Percentiles rank a stretch among this genome's conserved stretches.
phyloP scores from a whole-genome alignment of 2,329 filamentous ascomycete genomes.

The Cryphonectria carpinicola region DNA sequence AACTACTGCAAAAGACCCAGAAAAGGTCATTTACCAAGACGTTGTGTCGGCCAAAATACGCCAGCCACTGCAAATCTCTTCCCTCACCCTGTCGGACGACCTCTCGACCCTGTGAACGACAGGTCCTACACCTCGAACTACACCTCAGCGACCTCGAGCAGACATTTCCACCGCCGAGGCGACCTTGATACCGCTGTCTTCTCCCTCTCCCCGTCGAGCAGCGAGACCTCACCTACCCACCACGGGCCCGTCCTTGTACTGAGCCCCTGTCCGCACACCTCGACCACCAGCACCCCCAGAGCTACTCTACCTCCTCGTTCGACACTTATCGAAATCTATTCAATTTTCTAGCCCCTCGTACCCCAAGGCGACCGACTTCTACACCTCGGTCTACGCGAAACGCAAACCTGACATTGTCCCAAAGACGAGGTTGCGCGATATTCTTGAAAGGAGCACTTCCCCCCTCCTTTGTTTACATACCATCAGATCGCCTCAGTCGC shows the following conservation, averaged over 20 bases:
- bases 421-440: slow-evolving; percentile 17
- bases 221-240: not conserved
- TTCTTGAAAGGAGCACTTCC: slow-evolving; percentile 1
- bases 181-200: not conserved
- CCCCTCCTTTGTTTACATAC: not conserved
- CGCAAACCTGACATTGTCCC: not conserved
- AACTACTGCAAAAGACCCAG: not conserved
- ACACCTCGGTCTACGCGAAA: not conserved
- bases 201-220: not conserved
- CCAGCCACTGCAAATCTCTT: slow-evolving; percentile 17
- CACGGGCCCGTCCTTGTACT: not conserved
- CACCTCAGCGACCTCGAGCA: not conserved
- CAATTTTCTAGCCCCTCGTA: not conserved
- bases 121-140: not conserved
- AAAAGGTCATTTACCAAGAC: not conserved
- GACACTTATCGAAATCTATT: not conserved
- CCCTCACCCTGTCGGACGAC: not conserved
- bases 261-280: not conserved
- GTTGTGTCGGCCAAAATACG: not conserved
- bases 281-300: not conserved
- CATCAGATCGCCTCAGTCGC: slow-evolving; percentile 7
- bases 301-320: not conserved
- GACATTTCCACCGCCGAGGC: not conserved
- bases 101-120: not conserved
- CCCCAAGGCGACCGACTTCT: not conserved